Percentiles rank a stretch among this genome's conserved stretches.
These are phyloP conservation scores for Perkinsus marinus DNA, from an alignment of 169 alveolate species.

Conservation along the genomic window DNA sequence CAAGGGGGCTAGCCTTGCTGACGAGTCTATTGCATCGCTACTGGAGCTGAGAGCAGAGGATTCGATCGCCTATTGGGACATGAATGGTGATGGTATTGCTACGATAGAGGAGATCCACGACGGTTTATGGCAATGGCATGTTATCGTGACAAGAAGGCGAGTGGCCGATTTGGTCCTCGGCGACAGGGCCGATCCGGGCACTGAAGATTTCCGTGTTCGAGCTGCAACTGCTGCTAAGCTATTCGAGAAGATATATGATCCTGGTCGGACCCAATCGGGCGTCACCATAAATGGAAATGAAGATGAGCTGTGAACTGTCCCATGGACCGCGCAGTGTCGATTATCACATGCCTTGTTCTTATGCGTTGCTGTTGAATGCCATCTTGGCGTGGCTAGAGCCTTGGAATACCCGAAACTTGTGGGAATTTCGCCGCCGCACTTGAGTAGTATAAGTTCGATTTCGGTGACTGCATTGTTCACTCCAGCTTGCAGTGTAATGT, in stretches of 20 bases:
- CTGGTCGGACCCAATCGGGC: not conserved
- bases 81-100: not conserved
- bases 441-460: too few relatives aligned
- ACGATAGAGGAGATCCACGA: not conserved
- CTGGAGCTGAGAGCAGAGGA: not conserved
- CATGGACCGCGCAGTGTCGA: not conserved
- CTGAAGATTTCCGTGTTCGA: not conserved
- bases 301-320: not conserved
- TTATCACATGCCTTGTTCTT: not conserved
- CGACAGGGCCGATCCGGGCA: not conserved
- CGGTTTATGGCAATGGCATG: not conserved
- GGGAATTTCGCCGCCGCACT: too few relatives aligned
- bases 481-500: too few relatives aligned
- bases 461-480: too few relatives aligned
- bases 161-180: not conserved
- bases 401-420: too few relatives aligned
- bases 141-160: not conserved
- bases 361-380: not conserved
- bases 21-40: not conserved
- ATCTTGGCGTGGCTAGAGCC: not conserved
- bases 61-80: not conserved
- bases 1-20: not conserved
- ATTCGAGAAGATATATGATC: not conserved
- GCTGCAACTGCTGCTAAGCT: not conserved
- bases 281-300: not conserved